phyloP scores from a whole-genome alignment of 129 eudicot species.

The Artemisia tridentata region DNA sequence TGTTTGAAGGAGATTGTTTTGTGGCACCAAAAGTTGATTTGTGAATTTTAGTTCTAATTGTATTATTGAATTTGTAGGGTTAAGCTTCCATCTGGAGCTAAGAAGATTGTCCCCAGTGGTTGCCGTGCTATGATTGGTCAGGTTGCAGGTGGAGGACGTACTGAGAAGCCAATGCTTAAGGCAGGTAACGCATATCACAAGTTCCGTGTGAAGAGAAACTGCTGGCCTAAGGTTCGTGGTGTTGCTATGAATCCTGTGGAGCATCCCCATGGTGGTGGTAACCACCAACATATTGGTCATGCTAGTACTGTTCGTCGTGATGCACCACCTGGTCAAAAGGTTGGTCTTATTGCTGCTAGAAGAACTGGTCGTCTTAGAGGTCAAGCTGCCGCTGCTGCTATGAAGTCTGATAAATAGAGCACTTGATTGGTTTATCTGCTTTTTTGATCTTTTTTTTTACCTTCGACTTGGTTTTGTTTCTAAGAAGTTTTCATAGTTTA shows the following conservation, averaged over 20 bases:
- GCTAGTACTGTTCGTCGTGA: slow-evolving; percentile 95
- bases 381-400: slow-evolving; percentile 82
- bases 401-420: slow-evolving; percentile 41
- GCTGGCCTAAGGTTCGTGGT: slow-evolving; percentile 66
- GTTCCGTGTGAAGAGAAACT: slow-evolving; percentile 56
- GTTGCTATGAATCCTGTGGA: slow-evolving; percentile 92
- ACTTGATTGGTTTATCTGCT: slow-evolving; percentile 2
- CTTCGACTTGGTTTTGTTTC: neutral
- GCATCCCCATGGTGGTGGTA: slow-evolving; percentile 99
- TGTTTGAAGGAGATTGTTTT: too few species aligned
- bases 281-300: slow-evolving; percentile 98
- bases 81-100: slow-evolving; percentile 63
- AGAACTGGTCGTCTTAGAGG: slow-evolving; percentile 61
- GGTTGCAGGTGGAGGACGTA: slow-evolving; percentile 87
- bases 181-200: slow-evolving; percentile 64
- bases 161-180: slow-evolving; percentile 61
- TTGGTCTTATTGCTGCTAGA: slow-evolving; percentile 57
- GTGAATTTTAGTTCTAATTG: too few species aligned
- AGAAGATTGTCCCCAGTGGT: slow-evolving; percentile 59
- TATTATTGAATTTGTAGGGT: slow-evolving; percentile 29
- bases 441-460: neutral
- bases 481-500: slow-evolving; percentile 7
- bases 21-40: too few species aligned
- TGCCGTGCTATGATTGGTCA: slow-evolving; percentile 71
- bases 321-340: slow-evolving; percentile 71